Percentiles rank a stretch among this genome's conserved stretches.
Conservation (phyloP, 371 early-diverging fungal species). For the Mucor lusitanicus region DNA sequence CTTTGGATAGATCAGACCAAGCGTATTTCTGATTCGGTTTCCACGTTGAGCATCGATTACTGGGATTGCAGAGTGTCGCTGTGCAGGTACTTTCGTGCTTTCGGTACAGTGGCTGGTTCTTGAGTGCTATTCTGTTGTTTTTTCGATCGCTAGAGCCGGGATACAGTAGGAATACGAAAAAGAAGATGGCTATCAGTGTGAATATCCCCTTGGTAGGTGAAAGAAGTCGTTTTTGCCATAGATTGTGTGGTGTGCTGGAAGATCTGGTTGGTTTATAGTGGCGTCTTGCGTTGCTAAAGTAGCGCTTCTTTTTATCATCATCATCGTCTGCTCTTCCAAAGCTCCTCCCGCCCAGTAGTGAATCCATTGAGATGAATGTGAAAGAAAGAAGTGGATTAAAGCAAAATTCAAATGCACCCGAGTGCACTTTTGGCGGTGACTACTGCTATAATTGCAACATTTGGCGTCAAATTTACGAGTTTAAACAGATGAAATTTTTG, state of each 20-base stretch:
- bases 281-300: constrained; percentile 4
- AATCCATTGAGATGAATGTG: not conserved
- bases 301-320: constrained; percentile 9
- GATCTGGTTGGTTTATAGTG: constrained; percentile 3
- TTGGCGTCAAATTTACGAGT: not conserved
- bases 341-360: not conserved
- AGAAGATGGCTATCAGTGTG: not conserved
- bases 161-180: not conserved
- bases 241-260: not conserved
- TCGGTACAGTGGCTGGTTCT: constrained; percentile 21
- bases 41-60: constrained; percentile 32
- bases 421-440: not conserved
- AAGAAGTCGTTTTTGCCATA: not conserved
- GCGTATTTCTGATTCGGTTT: constrained; percentile 10
- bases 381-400: not conserved
- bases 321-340: not conserved
- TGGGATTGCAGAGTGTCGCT: constrained; percentile 29
- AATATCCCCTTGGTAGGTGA: not conserved
- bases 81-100: constrained; percentile 14
- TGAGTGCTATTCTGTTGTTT: not conserved
- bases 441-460: not conserved
- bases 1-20: constrained; percentile 27
- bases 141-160: not conserved
- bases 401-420: not conserved
- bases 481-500: not conserved